A percentile compares a stretch with the other conserved stretches of the same genome.
Evolutionary conservation across 352 stramenopile genomes (phyloP).

Genomic region (Globisporangium orthogonon): DNA sequence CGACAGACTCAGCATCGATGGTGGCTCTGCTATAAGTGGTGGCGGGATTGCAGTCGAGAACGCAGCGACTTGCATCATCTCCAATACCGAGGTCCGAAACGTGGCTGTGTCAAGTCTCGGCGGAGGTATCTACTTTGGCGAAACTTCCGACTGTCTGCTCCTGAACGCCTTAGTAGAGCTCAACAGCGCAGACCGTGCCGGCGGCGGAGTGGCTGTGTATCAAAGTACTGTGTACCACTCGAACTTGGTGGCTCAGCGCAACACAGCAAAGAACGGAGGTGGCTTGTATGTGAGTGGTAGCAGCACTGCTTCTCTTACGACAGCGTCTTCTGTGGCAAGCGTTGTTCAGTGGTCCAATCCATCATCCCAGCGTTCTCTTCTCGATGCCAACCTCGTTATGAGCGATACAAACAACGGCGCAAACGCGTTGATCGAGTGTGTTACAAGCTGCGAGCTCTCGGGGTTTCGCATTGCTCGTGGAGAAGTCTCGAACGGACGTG

Average conservation of each 20-base stretch:
- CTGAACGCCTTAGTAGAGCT: conserved; percentile 13
- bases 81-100: conserved; percentile 12
- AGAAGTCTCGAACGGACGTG: conserved; percentile 14
- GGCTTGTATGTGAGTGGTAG: conserved; percentile 19
- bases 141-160: conserved; percentile 16
- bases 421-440: conserved; percentile 25
- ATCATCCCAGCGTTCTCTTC: conserved; percentile 10
- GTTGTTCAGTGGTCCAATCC: conserved; percentile 1
- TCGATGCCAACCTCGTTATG: conserved; percentile 20
- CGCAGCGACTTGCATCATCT: conserved; percentile 11
- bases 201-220: conserved; percentile 24
- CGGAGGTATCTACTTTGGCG: conserved; percentile 23
- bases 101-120: conserved; percentile 19
- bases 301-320: neutral
- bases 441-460: conserved; percentile 15
- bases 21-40: conserved; percentile 15
- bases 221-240: conserved; percentile 25
- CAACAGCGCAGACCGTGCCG: conserved; percentile 20
- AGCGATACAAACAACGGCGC: conserved; percentile 11
- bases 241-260: conserved; percentile 21
- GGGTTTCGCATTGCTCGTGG: conserved; percentile 18
- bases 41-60: conserved; percentile 22
- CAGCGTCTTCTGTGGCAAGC: neutral
- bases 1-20: conserved; percentile 10
- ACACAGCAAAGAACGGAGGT: conserved; percentile 20